Evolutionary conservation across 495 filamentous ascomycete genomes (phyloP).

Genomic region (Aspergillus kassunensis): DNA sequence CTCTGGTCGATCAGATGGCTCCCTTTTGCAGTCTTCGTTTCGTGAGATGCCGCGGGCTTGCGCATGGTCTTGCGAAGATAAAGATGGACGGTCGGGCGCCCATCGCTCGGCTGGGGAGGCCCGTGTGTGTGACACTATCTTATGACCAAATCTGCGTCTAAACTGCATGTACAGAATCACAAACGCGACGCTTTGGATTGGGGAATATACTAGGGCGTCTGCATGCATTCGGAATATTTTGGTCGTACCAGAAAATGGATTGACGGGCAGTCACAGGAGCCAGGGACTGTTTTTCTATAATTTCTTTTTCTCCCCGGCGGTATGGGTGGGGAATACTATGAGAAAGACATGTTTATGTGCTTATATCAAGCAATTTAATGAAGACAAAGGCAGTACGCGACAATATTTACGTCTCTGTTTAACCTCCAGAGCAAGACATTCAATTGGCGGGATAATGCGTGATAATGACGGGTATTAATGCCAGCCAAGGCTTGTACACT

Average conservation of each 20-base stretch:
- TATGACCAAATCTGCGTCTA: neutral
- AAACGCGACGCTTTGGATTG: neutral
- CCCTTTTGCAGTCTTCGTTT: neutral
- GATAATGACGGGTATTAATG: neutral
- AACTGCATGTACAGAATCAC: neutral
- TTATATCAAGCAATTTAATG: neutral
- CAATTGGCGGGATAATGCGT: neutral
- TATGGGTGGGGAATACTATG: neutral
- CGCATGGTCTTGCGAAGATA: neutral
- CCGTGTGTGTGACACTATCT: neutral
- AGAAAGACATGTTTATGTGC: neutral
- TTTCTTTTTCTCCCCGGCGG: neutral
- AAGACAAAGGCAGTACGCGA: no score
- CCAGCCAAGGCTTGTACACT: constrained; percentile 3
- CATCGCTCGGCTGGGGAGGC: neutral
- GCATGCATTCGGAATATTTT: neutral
- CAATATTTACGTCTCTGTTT: no score
- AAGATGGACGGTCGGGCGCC: neutral
- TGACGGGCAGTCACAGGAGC: neutral
- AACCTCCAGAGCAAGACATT: no score
- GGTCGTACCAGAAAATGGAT: neutral
- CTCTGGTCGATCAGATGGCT: neutral
- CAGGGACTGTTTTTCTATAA: neutral
- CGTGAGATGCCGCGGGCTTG: constrained; percentile 5
- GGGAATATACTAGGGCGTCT: neutral